Percentiles rank a stretch among this genome's conserved stretches.
phyloP scores from a whole-genome alignment of 169 alveolate genomes.

The Eimeria maxima region DNA sequence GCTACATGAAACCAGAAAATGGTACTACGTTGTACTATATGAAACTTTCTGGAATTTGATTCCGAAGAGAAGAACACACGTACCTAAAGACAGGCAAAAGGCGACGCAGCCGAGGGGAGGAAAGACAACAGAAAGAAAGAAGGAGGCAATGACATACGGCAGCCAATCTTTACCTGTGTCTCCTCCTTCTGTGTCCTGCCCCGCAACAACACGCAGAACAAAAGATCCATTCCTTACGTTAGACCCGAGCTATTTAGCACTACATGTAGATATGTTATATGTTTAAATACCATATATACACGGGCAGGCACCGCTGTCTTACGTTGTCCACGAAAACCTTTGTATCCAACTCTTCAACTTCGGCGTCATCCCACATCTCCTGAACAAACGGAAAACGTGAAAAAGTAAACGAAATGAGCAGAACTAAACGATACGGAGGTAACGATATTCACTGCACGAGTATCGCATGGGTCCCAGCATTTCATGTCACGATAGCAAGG shows the following conservation, averaged over 20 bases:
- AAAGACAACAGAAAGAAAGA: slow-evolving; percentile 56
- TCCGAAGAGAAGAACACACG: neutral
- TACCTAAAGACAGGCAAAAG: slow-evolving; percentile 61
- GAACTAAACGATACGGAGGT: neutral
- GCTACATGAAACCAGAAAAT: too few species aligned
- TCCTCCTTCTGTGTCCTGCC: neutral
- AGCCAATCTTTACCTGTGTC: slow-evolving; percentile 44
- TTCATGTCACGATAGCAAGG: neutral
- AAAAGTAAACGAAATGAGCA: neutral
- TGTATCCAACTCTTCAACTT: slow-evolving; percentile 20
- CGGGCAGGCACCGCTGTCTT: neutral
- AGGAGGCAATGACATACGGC: slow-evolving; percentile 57
- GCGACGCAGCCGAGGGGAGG: slow-evolving; percentile 78
- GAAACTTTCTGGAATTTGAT: neutral
- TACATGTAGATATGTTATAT: too few species aligned
- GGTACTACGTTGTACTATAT: neutral
- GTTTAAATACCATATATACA: neutral
- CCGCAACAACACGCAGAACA: neutral
- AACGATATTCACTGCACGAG: neutral
- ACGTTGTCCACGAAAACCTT: slow-evolving; percentile 51
- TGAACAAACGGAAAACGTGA: neutral
- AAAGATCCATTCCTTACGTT: neutral
- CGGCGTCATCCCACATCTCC: slow-evolving; percentile 48
- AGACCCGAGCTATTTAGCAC: neutral
- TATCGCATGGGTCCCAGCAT: too few species aligned